Percentiles rank a stretch among this genome's conserved stretches.
phyloP scores from a whole-genome alignment of 225 moss, liverwort and hornwort species.

The Marchantia paleacea region DNA sequence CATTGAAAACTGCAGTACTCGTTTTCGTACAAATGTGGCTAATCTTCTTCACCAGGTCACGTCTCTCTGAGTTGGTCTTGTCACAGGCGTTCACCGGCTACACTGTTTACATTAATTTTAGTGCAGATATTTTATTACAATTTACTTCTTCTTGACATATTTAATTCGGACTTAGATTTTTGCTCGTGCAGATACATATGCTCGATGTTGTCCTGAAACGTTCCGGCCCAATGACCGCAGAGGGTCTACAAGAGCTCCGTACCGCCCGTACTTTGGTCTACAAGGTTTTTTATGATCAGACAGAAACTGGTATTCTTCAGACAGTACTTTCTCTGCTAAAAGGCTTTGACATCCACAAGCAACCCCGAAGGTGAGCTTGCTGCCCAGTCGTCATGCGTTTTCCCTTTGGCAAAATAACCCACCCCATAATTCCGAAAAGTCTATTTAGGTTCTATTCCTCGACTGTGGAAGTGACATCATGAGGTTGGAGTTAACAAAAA shows the following conservation, averaged over 20 bases:
- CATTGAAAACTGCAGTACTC: too few relatives aligned
- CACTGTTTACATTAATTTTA: background rate
- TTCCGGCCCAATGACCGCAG: slow-evolving; percentile 44
- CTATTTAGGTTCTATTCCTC: background rate
- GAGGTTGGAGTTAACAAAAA: too few relatives aligned
- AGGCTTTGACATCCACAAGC: slow-evolving; percentile 79
- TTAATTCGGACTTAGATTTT: too few relatives aligned
- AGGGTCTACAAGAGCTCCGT: slow-evolving; percentile 69
- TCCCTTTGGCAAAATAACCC: too few relatives aligned
- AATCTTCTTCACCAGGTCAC: too few relatives aligned
- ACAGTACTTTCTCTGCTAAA: slow-evolving; percentile 68
- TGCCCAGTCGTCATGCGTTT: background rate
- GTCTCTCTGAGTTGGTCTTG: too few relatives aligned
- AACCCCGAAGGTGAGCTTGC: slow-evolving; percentile 64
- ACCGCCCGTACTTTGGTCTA: slow-evolving; percentile 74
- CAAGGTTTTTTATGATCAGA: slow-evolving; percentile 89
- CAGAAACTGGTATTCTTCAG: slow-evolving; percentile 67
- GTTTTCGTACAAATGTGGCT: too few relatives aligned
- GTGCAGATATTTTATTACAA: too few relatives aligned
- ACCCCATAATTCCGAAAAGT: too few relatives aligned
- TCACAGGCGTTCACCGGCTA: too few relatives aligned
- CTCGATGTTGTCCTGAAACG: slow-evolving; percentile 72
- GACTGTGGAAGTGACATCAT: background rate
- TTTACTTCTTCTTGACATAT: too few relatives aligned
- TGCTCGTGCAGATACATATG: slow-evolving; percentile 68